Percentiles rank a stretch among this genome's conserved stretches.
Conservation (phyloP, 305 asterid genomes). For the Caryopteris hybrid region DNA sequence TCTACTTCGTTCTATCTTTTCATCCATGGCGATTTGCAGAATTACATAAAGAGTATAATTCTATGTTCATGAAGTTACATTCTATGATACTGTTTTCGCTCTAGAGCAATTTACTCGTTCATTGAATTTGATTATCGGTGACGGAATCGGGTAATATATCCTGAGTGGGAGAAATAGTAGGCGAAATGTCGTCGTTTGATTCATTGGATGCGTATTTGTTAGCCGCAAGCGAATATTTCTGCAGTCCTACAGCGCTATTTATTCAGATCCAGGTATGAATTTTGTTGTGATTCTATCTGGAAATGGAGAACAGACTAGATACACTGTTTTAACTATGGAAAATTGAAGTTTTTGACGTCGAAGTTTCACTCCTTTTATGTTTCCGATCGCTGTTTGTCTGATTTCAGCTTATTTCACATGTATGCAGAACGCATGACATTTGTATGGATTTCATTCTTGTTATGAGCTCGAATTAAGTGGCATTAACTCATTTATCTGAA, state of each 20-base stretch:
- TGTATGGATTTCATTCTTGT: neutral
- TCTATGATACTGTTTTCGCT: slow-evolving; percentile 29
- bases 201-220: slow-evolving; percentile 43
- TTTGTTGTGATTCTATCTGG: neutral
- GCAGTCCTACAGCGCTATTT: slow-evolving; percentile 55
- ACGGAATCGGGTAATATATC: neutral
- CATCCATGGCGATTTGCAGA: slow-evolving; percentile 30
- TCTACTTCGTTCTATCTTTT: neutral
- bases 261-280: slow-evolving; percentile 61
- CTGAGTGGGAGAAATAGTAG: neutral
- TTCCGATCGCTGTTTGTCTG: neutral
- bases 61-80: neutral
- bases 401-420: neutral
- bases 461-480: neutral
- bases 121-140: neutral
- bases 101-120: slow-evolving; percentile 11
- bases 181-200: slow-evolving; percentile 48
- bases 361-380: neutral
- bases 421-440: neutral
- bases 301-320: neutral
- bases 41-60: neutral
- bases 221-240: slow-evolving; percentile 59
- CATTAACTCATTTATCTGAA: neutral
- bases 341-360: neutral
- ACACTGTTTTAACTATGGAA: neutral